Percentiles rank a stretch among this genome's conserved stretches.
Evolutionary conservation across 495 filamentous ascomycete genomes (phyloP).

Genomic region (Tetracladium setigerum): DNA sequence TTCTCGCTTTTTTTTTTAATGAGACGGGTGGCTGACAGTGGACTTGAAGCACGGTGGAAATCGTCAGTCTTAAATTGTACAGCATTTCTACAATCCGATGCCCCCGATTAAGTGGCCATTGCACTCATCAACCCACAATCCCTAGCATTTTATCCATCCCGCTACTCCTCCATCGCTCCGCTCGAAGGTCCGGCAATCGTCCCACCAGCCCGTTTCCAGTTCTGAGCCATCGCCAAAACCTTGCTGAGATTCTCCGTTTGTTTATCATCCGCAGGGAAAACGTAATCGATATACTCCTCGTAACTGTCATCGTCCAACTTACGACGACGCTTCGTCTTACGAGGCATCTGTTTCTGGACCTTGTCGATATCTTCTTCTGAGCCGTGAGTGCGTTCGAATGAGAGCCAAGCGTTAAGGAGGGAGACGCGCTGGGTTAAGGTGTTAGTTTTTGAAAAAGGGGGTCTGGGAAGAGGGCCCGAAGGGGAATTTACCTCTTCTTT

Average conservation of each 20-base stretch:
- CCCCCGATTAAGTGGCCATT: too few species aligned
- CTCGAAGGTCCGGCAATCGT: constrained; percentile 15
- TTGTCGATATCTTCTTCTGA: constrained; percentile 68
- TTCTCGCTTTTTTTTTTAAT: too few species aligned
- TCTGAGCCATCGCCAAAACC: constrained; percentile 73
- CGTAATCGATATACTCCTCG: constrained; percentile 96
- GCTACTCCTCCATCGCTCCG: too few species aligned
- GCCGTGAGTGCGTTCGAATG: constrained; percentile 83
- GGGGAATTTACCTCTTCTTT: constrained; percentile 65
- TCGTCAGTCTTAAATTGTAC: too few species aligned
- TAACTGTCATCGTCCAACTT: constrained; percentile 90
- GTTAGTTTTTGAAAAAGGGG: constrained; percentile 14
- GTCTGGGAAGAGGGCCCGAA: constrained; percentile 13
- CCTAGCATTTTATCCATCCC: too few species aligned
- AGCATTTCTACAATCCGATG: too few species aligned
- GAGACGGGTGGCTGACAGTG: too few species aligned
- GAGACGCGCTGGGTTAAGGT: constrained; percentile 57
- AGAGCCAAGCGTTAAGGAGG: constrained; percentile 83
- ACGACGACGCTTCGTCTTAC: constrained; percentile 87
- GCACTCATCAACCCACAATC: too few species aligned
- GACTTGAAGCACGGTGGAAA: too few species aligned
- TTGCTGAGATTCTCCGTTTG: constrained; percentile 77
- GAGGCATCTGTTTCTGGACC: constrained; percentile 85
- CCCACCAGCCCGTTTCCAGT: constrained; percentile 71
- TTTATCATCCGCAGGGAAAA: constrained; percentile 95